Base-by-base conservation (phyloP, 306 rosid species). In the Cajanus cajan region DNA sequence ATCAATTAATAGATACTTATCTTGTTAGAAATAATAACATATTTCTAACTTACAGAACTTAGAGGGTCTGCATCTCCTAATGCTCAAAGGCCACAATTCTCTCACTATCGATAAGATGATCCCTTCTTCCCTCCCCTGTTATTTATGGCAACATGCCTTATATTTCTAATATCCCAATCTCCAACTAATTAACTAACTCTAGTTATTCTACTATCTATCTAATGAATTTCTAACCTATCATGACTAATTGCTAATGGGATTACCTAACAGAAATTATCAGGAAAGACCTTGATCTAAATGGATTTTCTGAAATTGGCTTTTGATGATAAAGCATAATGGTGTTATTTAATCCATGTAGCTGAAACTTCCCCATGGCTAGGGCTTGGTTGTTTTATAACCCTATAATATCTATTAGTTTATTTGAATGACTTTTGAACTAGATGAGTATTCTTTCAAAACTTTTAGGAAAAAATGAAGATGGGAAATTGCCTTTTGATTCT, bases 401-500 rank as follows among this genome's bases (percentile, higher is more conserved):
- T 21, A 10, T 31, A 28, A 41, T 50, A n/a, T 71, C 43, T 7
- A 7, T 39, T 62, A 28, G 67, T 63, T 51, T 72, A 43, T 65
- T 65, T 75, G 45, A 57, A 15, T 34, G 57, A 45, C 21, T 24
- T 48, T 61, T 68, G 66, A 61, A 61, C 54, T 33, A 24, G 40
- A 66, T 37, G n/a, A 61, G 55, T 63, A 16, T 81, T 68, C 36
- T 62, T 40, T 61, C 52, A 19, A 14, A 62, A 70, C 54, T 67
- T 67, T 19, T 22, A 43, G 63, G 71, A 37, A 25, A 25, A 55
- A 54, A 67, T 34, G 24, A 58, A 22, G 65, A 37, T 61, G 72
- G 45, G 51, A 61, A 59, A 52, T 19, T 28, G 10, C 64, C 15
- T n/a, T 63, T 64, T 77, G 44, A 24, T 65, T 64, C 40, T 71